Base-by-base conservation (phyloP, 2,329 filamentous ascomycete genomes). In the Sphaceloma murrayae region DNA sequence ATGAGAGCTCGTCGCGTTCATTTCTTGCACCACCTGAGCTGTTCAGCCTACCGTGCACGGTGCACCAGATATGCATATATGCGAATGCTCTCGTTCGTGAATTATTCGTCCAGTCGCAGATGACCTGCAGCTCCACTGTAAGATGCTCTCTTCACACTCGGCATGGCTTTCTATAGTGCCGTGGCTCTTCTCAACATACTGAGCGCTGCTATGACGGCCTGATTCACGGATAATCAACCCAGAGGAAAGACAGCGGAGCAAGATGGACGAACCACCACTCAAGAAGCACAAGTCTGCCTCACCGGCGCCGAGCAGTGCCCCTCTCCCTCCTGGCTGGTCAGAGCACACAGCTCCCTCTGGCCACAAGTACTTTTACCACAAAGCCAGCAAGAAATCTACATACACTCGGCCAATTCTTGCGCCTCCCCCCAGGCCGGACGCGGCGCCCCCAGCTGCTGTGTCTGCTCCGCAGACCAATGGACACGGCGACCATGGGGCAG, bases 321-420 rank as follows among this genome's bases (percentile, higher is more conserved):
- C 83, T 26, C 69, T 95, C 1, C 81, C 80, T 19, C 71, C 80
- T 32, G 87, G 85, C 51, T 95, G 88, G 88, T 85, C 83, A n/a
- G 85, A 94, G 62, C 87, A 95, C 66, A 88, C 80, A 64, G 86
- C 88, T 43, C 88, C 87, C 4, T 81, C 82, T 40, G 77, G 77
- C 3, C 87, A 94, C 62, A 73, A 73, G 19, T 95, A 94, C 67
- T 95, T 88, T 64, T 91, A 93, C 67, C 82, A 94, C 65, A 70
- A 78, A 34, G 69, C 74, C 45, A 89, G 85, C 1, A 86, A 91
- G 56, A 75, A 85, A 56, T 94, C 88, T 1, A 94, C 88, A 32
- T 95, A 94, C 62, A 82, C 74, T 29, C 78, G 85, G 24, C 88
- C 88, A 0, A 45, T 52, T 4, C 40, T 52, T 17, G 47, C 55